phyloP scores from a whole-genome alignment of 2,329 filamentous ascomycete genomes.

The Clonostachys sp. region DNA sequence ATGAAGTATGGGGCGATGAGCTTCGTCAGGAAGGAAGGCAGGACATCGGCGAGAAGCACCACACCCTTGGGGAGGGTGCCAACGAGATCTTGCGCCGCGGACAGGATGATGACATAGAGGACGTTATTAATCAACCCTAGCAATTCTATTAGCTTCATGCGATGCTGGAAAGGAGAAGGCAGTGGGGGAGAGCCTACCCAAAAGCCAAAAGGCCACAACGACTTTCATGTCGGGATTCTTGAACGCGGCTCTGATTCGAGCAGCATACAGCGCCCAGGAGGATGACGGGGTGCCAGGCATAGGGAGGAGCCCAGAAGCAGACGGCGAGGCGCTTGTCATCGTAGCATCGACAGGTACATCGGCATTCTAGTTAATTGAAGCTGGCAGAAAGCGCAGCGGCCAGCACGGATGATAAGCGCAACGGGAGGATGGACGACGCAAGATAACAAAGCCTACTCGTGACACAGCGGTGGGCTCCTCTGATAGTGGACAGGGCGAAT shows the following conservation, averaged over 20 bases:
- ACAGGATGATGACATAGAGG: conserved; percentile 95
- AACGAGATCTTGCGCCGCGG: conserved; percentile 91
- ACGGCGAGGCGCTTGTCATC: conserved; percentile 31
- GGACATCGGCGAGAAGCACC: conserved; percentile 87
- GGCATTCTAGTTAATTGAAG: too few relatives aligned
- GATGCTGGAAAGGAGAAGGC: neutral
- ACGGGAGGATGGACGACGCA: too few relatives aligned
- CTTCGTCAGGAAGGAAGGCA: conserved; percentile 86
- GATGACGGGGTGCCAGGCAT: conserved; percentile 55
- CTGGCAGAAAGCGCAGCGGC: too few relatives aligned
- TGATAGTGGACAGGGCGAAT: too few relatives aligned
- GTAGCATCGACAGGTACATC: neutral
- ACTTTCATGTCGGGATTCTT: conserved; percentile 67
- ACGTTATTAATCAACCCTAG: conserved; percentile 79
- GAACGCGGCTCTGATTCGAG: conserved; percentile 59
- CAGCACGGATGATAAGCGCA: too few relatives aligned
- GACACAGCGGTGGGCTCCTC: too few relatives aligned
- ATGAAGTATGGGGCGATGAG: conserved; percentile 92
- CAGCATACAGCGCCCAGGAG: conserved; percentile 70
- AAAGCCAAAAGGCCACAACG: conserved; percentile 84
- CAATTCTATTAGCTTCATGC: neutral
- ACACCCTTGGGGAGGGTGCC: conserved; percentile 87
- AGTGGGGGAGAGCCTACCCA: conserved; percentile 53
- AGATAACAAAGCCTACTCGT: too few relatives aligned
- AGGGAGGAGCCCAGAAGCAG: conserved; percentile 43